Base-by-base conservation (phyloP, 2,329 filamentous ascomycete genomes). In the Cladosporium halotolerans region DNA sequence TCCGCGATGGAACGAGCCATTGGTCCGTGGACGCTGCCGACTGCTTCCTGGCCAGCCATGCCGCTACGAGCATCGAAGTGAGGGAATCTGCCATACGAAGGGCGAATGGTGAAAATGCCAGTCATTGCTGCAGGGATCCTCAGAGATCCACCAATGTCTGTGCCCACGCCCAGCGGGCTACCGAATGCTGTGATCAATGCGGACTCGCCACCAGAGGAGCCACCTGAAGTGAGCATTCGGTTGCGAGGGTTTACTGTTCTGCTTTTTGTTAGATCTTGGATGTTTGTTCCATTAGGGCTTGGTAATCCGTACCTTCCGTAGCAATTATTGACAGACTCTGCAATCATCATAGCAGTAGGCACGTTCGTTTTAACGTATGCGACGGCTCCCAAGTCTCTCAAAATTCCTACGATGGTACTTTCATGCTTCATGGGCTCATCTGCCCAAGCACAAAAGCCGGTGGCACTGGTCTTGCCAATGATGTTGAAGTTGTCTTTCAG, bases 401-500 rank as follows among this genome's bases (percentile, higher is more conserved):
- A 67, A 1, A 85, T 70, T 8, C 79, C 73, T 0, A 86, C 79
- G 6, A 86, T 70, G 0, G 77, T 74, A 0, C 80, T 76, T 63
- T 85, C 79, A 56, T 74, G 67, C 32, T 68, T 66, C 11, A 78
- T 81, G 0, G 84, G 82, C 43, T 83, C 73, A 38, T 77, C 76
- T 3, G 84, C 80, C 53, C 85, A 76, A 1, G 78, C 77, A 0
- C 79, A 78, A 56, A 89, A 84, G 4, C 85, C 85, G 1, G 85
- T 75, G 0, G 81, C 83, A 18, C 80, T 73, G 57, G 84, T 81
- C 10, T 81, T 73, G 5, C 81, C 82, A 2, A 67, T 65, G 11
- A 86, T 70, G 54, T 86, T 78, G 72, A 88, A 84, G 62, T 84
- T 83, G 69, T 89, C 85, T 62, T 89, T 89, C 44, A 89, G 75